Conservation (phyloP, 2,329 filamentous ascomycete species). For the Aspergillus intermedius region DNA sequence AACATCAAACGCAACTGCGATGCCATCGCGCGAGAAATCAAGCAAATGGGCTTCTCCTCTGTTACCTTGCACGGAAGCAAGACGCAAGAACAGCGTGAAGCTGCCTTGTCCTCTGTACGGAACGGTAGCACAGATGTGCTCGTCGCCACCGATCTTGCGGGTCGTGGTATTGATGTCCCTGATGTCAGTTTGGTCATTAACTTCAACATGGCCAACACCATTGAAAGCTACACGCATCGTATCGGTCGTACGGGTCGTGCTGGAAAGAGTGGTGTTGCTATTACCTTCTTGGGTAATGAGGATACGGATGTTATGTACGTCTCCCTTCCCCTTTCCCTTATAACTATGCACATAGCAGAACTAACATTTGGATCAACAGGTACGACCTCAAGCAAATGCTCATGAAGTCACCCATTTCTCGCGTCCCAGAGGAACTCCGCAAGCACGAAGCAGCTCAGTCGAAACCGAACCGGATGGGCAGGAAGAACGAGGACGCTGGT, state of each 20-base stretch:
- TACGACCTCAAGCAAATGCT: slow-evolving; percentile 94
- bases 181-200: slow-evolving; percentile 94
- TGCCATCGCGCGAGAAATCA: slow-evolving; percentile 87
- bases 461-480: slow-evolving; percentile 51
- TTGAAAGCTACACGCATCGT: slow-evolving; percentile 94
- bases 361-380: slow-evolving; percentile 24
- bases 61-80: slow-evolving; percentile 94
- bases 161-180: slow-evolving; percentile 93
- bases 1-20: slow-evolving; percentile 99
- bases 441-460: slow-evolving; percentile 90
- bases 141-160: slow-evolving; percentile 91
- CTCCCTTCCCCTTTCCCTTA: slow-evolving; percentile 8
- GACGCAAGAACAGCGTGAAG: slow-evolving; percentile 95
- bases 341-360: slow-evolving; percentile 3
- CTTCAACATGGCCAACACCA: slow-evolving; percentile 94
- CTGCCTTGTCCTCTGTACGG: slow-evolving; percentile 77
- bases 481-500: slow-evolving; percentile 39
- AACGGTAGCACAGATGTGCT: slow-evolving; percentile 76
- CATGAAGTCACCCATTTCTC: slow-evolving; percentile 77
- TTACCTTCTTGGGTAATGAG: slow-evolving; percentile 90
- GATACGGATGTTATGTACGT: slow-evolving; percentile 76
- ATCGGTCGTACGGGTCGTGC: slow-evolving; percentile 96
- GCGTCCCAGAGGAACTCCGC: slow-evolving; percentile 83
- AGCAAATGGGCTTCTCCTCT: slow-evolving; percentile 81
- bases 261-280: slow-evolving; percentile 90